These are phyloP conservation scores for Paradendryphiella salina DNA, from an alignment of 2,329 filamentous ascomycete genomes.

Conservation along the genomic window DNA sequence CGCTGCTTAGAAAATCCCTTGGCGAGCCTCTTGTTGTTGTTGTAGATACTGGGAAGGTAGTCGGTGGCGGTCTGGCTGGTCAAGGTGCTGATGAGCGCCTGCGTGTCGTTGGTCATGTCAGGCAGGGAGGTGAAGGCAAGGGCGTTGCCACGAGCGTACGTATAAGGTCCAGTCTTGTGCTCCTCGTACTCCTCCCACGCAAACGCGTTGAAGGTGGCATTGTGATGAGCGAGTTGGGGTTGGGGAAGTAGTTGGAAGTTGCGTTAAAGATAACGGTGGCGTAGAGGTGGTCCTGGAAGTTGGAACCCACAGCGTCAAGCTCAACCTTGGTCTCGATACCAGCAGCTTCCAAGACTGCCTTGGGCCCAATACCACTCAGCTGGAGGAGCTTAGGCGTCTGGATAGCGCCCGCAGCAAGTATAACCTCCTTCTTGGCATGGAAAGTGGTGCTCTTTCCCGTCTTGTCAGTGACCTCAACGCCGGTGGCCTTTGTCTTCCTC, in stretches of 20 bases:
- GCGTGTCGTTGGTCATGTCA: constrained; percentile 24
- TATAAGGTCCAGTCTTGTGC: constrained; percentile 40
- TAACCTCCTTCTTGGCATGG: constrained; percentile 54
- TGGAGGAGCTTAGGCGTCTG: constrained; percentile 59
- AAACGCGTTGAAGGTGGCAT: constrained; percentile 41
- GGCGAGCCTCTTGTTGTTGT: constrained; percentile 25
- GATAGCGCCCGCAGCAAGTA: constrained; percentile 62
- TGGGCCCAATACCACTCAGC: constrained; percentile 40
- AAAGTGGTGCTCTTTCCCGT: constrained; percentile 14
- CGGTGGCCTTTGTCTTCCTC: constrained; percentile 22
- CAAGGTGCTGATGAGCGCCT: constrained; percentile 8
- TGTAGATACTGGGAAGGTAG: constrained; percentile 33
- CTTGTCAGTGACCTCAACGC: constrained; percentile 25
- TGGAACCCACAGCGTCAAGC: constrained; percentile 39
- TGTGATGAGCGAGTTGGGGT: constrained; percentile 27
- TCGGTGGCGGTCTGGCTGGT: constrained; percentile 18
- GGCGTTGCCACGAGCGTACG: constrained; percentile 30
- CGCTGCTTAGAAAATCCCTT: constrained; percentile 31
- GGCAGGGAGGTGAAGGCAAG: constrained; percentile 33
- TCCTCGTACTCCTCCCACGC: constrained; percentile 37
- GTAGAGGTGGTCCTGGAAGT: constrained; percentile 42
- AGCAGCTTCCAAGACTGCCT: constrained; percentile 33
- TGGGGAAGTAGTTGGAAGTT: constrained; percentile 28
- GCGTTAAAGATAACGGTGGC: constrained; percentile 30
- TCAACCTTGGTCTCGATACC: constrained; percentile 33